These are phyloP conservation scores for Triticum dicoccoides DNA, from an alignment of 176 grass and related monocot species.

Conservation along the genomic window DNA sequence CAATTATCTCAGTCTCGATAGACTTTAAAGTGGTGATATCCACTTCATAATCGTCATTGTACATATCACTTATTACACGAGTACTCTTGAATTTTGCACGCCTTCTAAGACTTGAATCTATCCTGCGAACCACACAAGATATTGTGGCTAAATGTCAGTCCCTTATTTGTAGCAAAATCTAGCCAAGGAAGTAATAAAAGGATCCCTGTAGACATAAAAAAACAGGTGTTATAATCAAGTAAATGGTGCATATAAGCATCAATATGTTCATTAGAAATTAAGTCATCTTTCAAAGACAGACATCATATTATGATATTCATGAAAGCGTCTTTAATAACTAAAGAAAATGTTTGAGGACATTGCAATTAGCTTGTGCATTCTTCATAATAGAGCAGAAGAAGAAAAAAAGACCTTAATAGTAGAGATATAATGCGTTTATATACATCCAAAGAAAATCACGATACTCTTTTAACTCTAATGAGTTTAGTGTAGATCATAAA, in stretches of 20 bases:
- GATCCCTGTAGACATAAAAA: slow-evolving; percentile 28
- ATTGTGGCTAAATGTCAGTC: slow-evolving; percentile 15
- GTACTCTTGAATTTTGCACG: slow-evolving; percentile 36
- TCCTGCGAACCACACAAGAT: background rate
- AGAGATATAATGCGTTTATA: no score
- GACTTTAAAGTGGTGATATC: no score
- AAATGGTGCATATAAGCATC: background rate
- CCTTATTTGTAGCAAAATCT: background rate
- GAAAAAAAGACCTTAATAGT: background rate
- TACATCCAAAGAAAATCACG: no score
- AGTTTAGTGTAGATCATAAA: no score
- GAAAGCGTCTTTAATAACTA: background rate
- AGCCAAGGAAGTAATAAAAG: background rate
- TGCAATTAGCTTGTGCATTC: background rate
- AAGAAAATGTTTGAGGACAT: background rate
- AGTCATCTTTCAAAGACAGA: no score
- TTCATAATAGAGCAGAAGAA: background rate
- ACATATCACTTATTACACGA: background rate
- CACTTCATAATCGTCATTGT: background rate
- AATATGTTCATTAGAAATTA: background rate
- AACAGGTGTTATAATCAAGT: slow-evolving; percentile 9
- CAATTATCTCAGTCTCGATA: no score
- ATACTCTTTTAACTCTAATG: no score
- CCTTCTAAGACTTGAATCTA: background rate
- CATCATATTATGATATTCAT: background rate